Evolutionary conservation across 345 rosid species (phyloP).

Genomic region (Excoecaria agallocha): DNA sequence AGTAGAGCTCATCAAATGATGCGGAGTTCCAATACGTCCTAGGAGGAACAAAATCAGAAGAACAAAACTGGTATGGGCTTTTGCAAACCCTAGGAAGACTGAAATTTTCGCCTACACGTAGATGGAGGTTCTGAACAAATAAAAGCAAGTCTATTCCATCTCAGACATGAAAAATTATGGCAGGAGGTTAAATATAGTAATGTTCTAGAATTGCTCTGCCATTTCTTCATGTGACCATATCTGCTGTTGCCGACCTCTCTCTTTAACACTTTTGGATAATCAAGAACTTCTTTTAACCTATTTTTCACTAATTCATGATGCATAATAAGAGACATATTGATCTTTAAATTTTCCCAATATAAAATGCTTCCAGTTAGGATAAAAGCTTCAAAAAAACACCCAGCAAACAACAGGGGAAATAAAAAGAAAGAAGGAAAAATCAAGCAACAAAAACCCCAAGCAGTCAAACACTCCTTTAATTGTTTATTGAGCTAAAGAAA

Average conservation of each 20-base stretch:
- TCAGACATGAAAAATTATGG: background rate
- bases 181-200: background rate
- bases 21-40: background rate
- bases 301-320: background rate
- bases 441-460: background rate
- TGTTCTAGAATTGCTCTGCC: background rate
- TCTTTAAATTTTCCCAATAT: background rate
- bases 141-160: background rate
- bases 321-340: background rate
- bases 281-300: background rate
- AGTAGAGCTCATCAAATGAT: background rate
- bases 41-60: background rate
- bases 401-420: too few relatives aligned
- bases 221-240: background rate
- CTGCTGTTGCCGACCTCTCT: background rate
- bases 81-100: background rate
- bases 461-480: too few relatives aligned
- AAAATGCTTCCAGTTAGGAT: too few relatives aligned
- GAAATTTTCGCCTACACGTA: background rate
- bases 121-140: background rate
- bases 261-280: background rate
- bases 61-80: background rate
- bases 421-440: too few relatives aligned
- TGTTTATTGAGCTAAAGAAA: too few relatives aligned
- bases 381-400: too few relatives aligned